Evolutionary conservation across 345 rosid species (phyloP).

Genomic region (Pistacia vera): DNA sequence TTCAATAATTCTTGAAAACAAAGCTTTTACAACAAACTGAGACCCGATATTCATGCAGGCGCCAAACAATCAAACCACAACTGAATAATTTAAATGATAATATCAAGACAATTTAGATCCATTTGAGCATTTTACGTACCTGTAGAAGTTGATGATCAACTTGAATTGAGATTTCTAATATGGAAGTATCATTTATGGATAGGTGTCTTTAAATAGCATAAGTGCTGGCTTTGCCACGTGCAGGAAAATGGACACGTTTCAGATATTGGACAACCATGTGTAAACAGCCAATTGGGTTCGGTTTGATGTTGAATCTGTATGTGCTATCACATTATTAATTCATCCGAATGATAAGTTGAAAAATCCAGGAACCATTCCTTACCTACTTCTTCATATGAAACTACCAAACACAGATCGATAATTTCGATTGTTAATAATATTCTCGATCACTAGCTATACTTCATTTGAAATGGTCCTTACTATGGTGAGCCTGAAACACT

Average conservation of each 20-base stretch:
- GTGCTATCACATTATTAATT: too few species aligned
- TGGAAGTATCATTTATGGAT: neutral
- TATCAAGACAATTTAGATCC: neutral
- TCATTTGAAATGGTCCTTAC: too few species aligned
- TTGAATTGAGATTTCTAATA: neutral
- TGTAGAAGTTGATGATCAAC: neutral
- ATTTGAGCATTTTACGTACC: neutral
- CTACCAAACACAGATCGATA: too few species aligned
- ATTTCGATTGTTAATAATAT: too few species aligned
- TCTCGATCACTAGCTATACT: too few species aligned
- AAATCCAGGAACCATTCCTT: too few species aligned
- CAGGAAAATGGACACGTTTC: neutral
- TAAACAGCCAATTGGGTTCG: neutral
- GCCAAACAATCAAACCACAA: neutral
- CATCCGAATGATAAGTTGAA: too few species aligned
- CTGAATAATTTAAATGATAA: neutral
- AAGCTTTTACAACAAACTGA: neutral
- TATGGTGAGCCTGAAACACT: too few species aligned
- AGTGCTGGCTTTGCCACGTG: constrained; percentile 12
- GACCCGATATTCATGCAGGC: neutral
- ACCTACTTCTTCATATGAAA: too few species aligned
- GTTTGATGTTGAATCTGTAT: neutral
- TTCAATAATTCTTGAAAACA: neutral
- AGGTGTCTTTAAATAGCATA: neutral
- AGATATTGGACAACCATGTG: neutral